Base-by-base conservation (phyloP, 1,284 basidiomycete genomes). In the Ganoderma multipileum region DNA sequence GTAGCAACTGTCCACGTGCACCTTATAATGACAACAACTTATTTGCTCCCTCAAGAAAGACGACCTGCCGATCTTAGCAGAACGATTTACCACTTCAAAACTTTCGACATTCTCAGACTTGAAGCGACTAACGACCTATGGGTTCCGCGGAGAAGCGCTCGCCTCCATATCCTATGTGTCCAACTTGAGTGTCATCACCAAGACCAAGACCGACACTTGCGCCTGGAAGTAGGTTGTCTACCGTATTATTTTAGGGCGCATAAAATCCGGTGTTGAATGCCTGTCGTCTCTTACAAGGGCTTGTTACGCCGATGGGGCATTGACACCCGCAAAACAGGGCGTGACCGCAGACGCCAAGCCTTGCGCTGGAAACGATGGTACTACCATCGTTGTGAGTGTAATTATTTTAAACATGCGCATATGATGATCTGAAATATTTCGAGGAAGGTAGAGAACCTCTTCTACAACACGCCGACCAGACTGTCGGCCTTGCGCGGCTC, bases 81-180 rank as follows among this genome's bases (percentile, higher is more conserved):
- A 98, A 79, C 86, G 98, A 14, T 99, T 98, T 78, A 97, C 98
- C 12, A 99, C 98, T 0, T 98, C 96, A 3, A 99, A 99, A 78
- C 83, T 99, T 12, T 86, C 90, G 0, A 87, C 89, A 0, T 99
- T 97, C 77, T 91, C 93, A 12, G 98, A 99, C 78, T 81, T 99
- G 59, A 89, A 91, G 52, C 86, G 84, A n/a, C 86, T 99, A 60
- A 86, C 88, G 3, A 99, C 98, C 0, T 99, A 98, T 80, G 98
- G 98, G 0, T 99, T 99, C 79, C 89, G 98, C 66, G 98, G 98
- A 39, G 98, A 99, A 81, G 98, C 98, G 0, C 84, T 99, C 28
- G 98, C 98, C 0, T 98, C 96, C 47, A 96, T 99, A 70, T 97
- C 96, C 38, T 96, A 98, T 81, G 95, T 98, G 63, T 92, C 96